Percentiles rank a stretch among this genome's conserved stretches.
Conservation (phyloP, 2,329 filamentous ascomycete species). For the Pyricularia sp. region DNA sequence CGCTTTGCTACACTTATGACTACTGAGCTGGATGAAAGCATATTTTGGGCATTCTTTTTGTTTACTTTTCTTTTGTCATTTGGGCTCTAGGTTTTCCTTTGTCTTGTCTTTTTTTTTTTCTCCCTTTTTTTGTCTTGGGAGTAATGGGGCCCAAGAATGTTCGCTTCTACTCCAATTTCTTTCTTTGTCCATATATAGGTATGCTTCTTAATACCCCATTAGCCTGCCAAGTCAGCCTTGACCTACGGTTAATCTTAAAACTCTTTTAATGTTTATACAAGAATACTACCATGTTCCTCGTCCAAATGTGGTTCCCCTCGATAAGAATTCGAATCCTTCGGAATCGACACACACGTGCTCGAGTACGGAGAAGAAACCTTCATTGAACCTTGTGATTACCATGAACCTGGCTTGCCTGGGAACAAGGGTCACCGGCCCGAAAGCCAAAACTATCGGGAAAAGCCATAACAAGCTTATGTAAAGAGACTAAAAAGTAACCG, state of each 20-base stretch:
- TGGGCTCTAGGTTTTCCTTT: not conserved
- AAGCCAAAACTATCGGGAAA: not conserved
- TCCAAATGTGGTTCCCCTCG: not conserved
- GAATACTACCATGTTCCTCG: too few species aligned
- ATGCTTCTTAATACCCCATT: not conserved
- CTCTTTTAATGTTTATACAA: not conserved
- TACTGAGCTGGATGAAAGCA: constrained; percentile 1
- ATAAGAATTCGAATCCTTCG: not conserved
- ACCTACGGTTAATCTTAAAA: not conserved
- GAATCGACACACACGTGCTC: not conserved
- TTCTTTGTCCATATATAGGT: not conserved
- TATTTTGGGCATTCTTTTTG: not conserved
- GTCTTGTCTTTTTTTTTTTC: not conserved
- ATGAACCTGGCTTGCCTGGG: too few species aligned
- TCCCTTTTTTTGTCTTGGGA: not conserved
- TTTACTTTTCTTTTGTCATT: not conserved
- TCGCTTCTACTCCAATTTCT: not conserved
- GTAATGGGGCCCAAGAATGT: not conserved
- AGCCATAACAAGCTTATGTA: not conserved
- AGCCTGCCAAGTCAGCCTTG: not conserved
- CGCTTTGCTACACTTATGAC: constrained; percentile 11
- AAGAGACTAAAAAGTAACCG: not conserved
- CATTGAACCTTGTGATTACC: not conserved
- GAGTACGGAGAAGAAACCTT: not conserved
- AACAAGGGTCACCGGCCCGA: not conserved